Conservation (phyloP, 129 eudicot genomes). For the Tagetes patula region DNA sequence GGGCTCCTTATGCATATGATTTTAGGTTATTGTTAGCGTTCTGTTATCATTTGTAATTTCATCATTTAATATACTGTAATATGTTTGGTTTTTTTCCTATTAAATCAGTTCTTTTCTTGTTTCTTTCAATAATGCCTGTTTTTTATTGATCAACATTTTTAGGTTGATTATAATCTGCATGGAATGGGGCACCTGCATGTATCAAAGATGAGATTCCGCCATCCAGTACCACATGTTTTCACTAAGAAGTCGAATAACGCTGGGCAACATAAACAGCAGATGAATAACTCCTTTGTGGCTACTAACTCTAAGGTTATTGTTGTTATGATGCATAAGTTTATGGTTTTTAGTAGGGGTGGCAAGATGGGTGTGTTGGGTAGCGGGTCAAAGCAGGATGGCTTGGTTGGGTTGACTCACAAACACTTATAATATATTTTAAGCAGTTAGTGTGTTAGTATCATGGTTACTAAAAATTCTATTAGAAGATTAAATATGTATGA, state of each 20-base stretch:
- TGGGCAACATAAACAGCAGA: slow-evolving; percentile 31
- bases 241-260: slow-evolving; percentile 27
- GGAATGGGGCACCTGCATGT: slow-evolving; percentile 97
- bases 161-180: slow-evolving; percentile 87
- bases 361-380: slow-evolving; percentile 9
- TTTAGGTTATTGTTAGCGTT: slow-evolving; percentile 22
- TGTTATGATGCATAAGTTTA: slow-evolving; percentile 17
- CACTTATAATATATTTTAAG: not conserved
- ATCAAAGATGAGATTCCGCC: slow-evolving; percentile 81
- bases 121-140: not conserved
- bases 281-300: slow-evolving; percentile 30
- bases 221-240: slow-evolving; percentile 65
- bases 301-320: slow-evolving; percentile 49
- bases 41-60: slow-evolving; percentile 1
- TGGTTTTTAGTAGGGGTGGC: slow-evolving; percentile 5
- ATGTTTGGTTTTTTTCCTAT: not conserved
- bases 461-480: not conserved
- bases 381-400: not conserved
- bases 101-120: slow-evolving; percentile 4
- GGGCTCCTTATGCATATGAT: slow-evolving; percentile 14
- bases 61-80: not conserved
- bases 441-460: not conserved
- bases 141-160: not conserved
- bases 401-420: not conserved
- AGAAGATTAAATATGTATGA: not conserved